Conservation (phyloP, 192 early-diverging fungal genomes). For the Podila horticola region DNA sequence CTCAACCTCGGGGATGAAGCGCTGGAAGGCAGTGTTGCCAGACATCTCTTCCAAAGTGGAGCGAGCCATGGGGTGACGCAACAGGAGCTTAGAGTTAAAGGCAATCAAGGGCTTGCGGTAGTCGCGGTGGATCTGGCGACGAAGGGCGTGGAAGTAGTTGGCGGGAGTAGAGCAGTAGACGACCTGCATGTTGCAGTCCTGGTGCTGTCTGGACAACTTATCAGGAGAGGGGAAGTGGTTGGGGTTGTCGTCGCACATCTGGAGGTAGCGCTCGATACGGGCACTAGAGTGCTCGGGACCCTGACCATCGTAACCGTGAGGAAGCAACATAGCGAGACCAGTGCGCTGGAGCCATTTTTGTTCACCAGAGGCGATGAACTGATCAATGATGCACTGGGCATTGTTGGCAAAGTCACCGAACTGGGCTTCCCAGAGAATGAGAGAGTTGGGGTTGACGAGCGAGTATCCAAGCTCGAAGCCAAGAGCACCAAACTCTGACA, state of each 20-base stretch:
- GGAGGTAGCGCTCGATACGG: slow-evolving; percentile 95
- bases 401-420: slow-evolving; percentile 99
- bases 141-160: slow-evolving; percentile 96
- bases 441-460: slow-evolving; percentile 91
- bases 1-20: slow-evolving; percentile 93
- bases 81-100: slow-evolving; percentile 87
- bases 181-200: slow-evolving; percentile 99
- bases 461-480: slow-evolving; percentile 99
- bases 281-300: slow-evolving; percentile 98
- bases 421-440: slow-evolving; percentile 98
- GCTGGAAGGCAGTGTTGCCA: slow-evolving; percentile 84
- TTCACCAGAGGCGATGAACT: slow-evolving; percentile 96
- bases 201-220: slow-evolving; percentile 91
- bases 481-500: slow-evolving; percentile 95
- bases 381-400: slow-evolving; percentile 98
- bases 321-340: slow-evolving; percentile 92
- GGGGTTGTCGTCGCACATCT: slow-evolving; percentile 96
- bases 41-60: slow-evolving; percentile 86
- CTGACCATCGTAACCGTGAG: slow-evolving; percentile 99
- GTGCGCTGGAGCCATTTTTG: slow-evolving; percentile 99
- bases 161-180: slow-evolving; percentile 97
- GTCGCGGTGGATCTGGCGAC: slow-evolving; percentile 95
- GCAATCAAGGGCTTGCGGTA: slow-evolving; percentile 93
- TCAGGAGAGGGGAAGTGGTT: slow-evolving; percentile 80
- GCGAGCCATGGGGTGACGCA: slow-evolving; percentile 94